phyloP scores from a whole-genome alignment of 1,284 basidiomycete species.

The Ceratobasidium sp. region DNA sequence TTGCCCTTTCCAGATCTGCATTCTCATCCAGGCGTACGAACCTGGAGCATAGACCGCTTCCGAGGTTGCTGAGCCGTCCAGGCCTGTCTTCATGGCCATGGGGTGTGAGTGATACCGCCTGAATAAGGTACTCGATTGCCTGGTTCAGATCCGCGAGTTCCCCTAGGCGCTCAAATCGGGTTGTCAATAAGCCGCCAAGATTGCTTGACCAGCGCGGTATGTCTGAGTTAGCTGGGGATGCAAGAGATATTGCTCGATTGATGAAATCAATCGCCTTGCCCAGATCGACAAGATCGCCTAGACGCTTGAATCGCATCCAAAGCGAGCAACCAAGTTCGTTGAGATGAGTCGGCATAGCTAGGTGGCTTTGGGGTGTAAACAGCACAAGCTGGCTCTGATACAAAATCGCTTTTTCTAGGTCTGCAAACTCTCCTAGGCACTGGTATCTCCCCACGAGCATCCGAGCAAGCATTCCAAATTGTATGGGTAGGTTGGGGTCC shows the following conservation, averaged over 20 bases:
- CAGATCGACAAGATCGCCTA: background rate
- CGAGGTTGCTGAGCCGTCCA: no score
- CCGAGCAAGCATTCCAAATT: no score
- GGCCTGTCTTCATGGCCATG: no score
- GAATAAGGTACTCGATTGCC: constrained; percentile 2
- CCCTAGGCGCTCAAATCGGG: background rate
- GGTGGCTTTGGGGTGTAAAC: background rate
- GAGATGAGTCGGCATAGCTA: background rate
- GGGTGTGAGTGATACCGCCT: background rate
- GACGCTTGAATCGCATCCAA: background rate
- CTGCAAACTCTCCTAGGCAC: background rate
- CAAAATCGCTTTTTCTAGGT: background rate
- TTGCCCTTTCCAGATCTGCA: no score
- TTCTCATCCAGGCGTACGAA: no score
- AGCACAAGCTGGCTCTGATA: no score
- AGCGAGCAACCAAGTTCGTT: background rate
- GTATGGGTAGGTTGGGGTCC: no score
- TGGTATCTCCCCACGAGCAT: background rate
- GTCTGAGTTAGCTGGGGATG: background rate
- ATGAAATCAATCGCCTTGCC: background rate
- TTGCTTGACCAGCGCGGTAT: background rate
- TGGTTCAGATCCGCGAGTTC: background rate
- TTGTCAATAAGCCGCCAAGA: background rate
- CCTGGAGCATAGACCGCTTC: no score
- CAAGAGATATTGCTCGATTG: background rate